Evolutionary conservation across 768 basidiomycete species (phyloP).

Genomic region (Podaxis pistillaris): DNA sequence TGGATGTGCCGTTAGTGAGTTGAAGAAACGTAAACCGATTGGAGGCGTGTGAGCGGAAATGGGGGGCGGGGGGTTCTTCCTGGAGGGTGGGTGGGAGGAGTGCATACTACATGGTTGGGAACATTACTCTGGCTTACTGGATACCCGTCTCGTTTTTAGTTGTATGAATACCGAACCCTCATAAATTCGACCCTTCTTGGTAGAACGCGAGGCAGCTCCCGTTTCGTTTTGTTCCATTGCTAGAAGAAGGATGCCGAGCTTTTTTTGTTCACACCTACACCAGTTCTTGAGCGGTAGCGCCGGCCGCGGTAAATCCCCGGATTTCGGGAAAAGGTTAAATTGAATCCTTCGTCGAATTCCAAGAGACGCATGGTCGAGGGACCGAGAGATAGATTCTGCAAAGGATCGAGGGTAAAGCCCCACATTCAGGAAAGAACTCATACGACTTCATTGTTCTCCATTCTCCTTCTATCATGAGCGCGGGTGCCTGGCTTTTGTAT

Average conservation of each 20-base stretch:
- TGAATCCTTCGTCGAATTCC: background rate
- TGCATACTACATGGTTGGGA: background rate
- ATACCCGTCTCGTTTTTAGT: background rate
- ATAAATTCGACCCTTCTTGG: no score
- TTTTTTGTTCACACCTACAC: slow-evolving; percentile 1
- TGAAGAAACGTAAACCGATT: slow-evolving; percentile 32
- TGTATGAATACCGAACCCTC: background rate
- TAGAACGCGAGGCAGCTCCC: background rate
- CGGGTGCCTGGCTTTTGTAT: background rate
- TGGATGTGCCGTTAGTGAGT: slow-evolving; percentile 40
- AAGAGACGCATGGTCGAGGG: background rate
- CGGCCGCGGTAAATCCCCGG: background rate
- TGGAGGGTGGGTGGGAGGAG: no score
- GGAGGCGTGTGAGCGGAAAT: slow-evolving; percentile 12
- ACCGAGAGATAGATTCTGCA: no score
- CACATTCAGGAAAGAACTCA: background rate
- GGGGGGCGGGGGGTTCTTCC: no score
- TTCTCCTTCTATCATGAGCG: slow-evolving; percentile 1
- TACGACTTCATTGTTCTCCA: background rate
- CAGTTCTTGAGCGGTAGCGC: background rate
- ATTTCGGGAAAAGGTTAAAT: background rate
- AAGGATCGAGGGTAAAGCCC: background rate
- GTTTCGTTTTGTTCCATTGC: background rate
- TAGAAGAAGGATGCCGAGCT: background rate
- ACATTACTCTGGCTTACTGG: background rate